These are phyloP conservation scores for Annona squamosa DNA, from an alignment of 164 flowering plant genomes.

Conservation along the genomic window DNA sequence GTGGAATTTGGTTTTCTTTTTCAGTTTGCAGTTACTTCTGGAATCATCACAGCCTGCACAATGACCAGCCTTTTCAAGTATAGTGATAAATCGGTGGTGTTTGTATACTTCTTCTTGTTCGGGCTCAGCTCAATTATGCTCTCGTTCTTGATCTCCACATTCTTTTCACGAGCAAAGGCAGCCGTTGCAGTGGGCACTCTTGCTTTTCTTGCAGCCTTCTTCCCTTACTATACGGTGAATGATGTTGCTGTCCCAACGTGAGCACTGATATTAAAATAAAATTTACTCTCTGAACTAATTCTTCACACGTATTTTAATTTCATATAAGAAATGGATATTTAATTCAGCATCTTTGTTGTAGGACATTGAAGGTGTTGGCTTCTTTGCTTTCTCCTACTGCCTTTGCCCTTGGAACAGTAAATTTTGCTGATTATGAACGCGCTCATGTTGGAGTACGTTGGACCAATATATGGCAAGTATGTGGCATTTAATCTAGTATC, in stretches of 20 bases:
- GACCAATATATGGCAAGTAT: constrained; percentile 97
- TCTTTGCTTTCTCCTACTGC: constrained; percentile 98
- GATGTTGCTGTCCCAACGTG: constrained; percentile 75
- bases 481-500: neutral
- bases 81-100: constrained; percentile 88
- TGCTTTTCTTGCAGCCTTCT: constrained; percentile 88
- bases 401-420: constrained; percentile 87
- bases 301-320: constrained; percentile 1
- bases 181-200: constrained; percentile 99
- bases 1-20: too few relatives aligned
- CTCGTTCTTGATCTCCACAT: constrained; percentile 86
- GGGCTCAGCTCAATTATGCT: constrained; percentile 89
- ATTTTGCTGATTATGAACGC: constrained; percentile 98
- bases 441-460: constrained; percentile 99
- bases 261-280: constrained; percentile 21
- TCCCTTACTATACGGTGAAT: constrained; percentile 90
- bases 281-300: neutral
- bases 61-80: constrained; percentile 81
- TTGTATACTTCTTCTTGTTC: constrained; percentile 76
- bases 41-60: constrained; percentile 74
- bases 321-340: constrained; percentile 2
- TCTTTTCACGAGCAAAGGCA: constrained; percentile 91
- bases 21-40: constrained; percentile 89
- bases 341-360: constrained; percentile 18
- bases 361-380: constrained; percentile 70